Percentiles rank a stretch among this genome's conserved stretches.
phyloP scores from a whole-genome alignment of 2,329 filamentous ascomycete genomes.

The Epichloe baconii region DNA sequence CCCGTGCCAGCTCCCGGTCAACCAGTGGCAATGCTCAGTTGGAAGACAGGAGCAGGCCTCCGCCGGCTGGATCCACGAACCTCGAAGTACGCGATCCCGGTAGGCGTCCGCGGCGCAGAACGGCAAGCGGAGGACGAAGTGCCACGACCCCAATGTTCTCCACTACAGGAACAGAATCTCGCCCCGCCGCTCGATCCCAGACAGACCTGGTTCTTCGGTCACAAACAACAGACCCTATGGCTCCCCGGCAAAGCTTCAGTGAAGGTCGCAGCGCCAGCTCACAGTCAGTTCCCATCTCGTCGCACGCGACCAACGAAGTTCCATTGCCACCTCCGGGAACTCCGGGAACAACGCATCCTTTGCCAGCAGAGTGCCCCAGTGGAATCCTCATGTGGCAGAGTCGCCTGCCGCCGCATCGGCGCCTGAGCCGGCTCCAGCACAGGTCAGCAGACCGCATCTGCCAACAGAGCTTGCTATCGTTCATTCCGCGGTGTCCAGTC shows the following conservation, averaged over 20 bases:
- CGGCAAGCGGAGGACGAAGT: constrained; percentile 42
- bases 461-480: constrained; percentile 28
- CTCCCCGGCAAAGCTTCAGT: constrained; percentile 25
- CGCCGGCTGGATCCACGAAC: constrained; percentile 19
- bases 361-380: constrained; percentile 22
- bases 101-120: constrained; percentile 30
- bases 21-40: constrained; percentile 27
- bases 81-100: constrained; percentile 19
- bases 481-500: constrained; percentile 19
- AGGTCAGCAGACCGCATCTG: constrained; percentile 16
- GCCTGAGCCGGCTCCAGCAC: constrained; percentile 12
- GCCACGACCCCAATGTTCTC: constrained; percentile 34
- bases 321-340: constrained; percentile 7
- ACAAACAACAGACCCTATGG: constrained; percentile 23
- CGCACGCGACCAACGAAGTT: constrained; percentile 13
- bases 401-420: constrained; percentile 4
- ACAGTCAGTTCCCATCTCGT: constrained; percentile 16
- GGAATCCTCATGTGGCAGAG: constrained; percentile 7
- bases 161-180: constrained; percentile 26
- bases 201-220: constrained; percentile 45
- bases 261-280: constrained; percentile 31
- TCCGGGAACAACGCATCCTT: constrained; percentile 20
- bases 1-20: constrained; percentile 32
- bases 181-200: constrained; percentile 47
- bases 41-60: constrained; percentile 40